These are phyloP conservation scores for Geotrichum histeridarum DNA, from an alignment of 1,139 yeast species.

Conservation along the genomic window DNA sequence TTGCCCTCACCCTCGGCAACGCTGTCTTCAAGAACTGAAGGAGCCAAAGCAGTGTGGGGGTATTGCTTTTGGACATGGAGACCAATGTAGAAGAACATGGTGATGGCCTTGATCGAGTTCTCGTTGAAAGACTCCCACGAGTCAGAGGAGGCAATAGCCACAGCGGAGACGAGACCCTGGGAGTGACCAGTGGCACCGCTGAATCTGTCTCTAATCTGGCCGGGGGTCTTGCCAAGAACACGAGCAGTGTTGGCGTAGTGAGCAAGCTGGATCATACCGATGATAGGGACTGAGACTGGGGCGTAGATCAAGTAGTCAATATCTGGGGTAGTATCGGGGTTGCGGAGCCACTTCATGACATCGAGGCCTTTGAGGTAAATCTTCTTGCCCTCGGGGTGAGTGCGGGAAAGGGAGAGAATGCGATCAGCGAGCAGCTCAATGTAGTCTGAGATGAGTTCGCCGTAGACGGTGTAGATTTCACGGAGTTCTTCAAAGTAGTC, in stretches of 20 bases:
- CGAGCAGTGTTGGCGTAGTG: slow-evolving; percentile 88
- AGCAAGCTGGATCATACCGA: slow-evolving; percentile 89
- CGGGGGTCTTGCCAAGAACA: slow-evolving; percentile 82
- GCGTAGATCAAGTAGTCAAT: slow-evolving; percentile 82
- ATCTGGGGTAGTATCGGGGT: slow-evolving; percentile 84
- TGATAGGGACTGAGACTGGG: slow-evolving; percentile 92
- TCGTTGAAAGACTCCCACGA: slow-evolving; percentile 78
- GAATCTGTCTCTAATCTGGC: slow-evolving; percentile 66
- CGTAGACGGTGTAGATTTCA: slow-evolving; percentile 71
- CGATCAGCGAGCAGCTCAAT: slow-evolving; percentile 63
- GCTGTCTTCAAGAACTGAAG: slow-evolving; percentile 88
- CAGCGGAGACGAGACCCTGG: slow-evolving; percentile 92
- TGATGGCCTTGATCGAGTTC: slow-evolving; percentile 70
- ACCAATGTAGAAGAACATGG: slow-evolving; percentile 87
- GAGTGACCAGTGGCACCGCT: slow-evolving; percentile 96
- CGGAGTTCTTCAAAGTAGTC: slow-evolving; percentile 96
- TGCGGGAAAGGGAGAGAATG: slow-evolving; percentile 62
- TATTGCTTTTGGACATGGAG: slow-evolving; percentile 83
- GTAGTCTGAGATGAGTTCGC: slow-evolving; percentile 68
- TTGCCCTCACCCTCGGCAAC: slow-evolving; percentile 92
- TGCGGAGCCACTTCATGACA: slow-evolving; percentile 76
- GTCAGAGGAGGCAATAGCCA: slow-evolving; percentile 80
- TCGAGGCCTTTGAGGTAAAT: slow-evolving; percentile 92
- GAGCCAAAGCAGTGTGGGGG: slow-evolving; percentile 92
- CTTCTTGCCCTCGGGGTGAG: slow-evolving; percentile 75